phyloP scores from a whole-genome alignment of 2,329 filamentous ascomycete genomes.

The Alternaria arborescens region DNA sequence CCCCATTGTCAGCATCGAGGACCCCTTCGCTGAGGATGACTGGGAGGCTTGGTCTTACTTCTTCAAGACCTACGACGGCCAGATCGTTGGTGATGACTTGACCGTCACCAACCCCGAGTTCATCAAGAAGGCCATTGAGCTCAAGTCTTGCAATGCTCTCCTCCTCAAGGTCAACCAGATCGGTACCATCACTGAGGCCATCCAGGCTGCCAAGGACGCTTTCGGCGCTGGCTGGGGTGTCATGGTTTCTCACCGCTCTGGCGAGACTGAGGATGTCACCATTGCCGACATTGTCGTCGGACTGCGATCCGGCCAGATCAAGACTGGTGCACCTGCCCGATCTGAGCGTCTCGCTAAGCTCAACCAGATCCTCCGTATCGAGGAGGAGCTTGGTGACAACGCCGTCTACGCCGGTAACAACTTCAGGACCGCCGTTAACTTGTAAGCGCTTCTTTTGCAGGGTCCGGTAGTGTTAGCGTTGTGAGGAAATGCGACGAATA shows the following conservation, averaged over 20 bases:
- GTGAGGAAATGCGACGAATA: constrained; percentile 12
- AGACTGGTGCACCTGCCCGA: constrained; percentile 71
- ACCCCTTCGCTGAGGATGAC: constrained; percentile 99
- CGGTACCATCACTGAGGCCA: constrained; percentile 96
- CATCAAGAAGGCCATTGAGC: constrained; percentile 99
- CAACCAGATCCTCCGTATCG: constrained; percentile 99
- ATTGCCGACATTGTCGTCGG: constrained; percentile 98
- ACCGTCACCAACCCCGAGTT: constrained; percentile 98
- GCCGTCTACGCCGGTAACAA: constrained; percentile 90
- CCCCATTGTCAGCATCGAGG: constrained; percentile 98
- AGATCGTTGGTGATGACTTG: constrained; percentile 98
- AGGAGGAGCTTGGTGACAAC: constrained; percentile 89
- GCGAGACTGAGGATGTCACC: constrained; percentile 99
- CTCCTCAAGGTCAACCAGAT: constrained; percentile 99
- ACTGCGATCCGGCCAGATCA: constrained; percentile 94
- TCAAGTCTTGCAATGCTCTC: constrained; percentile 98
- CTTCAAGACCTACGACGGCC: constrained; percentile 98
- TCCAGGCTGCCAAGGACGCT: constrained; percentile 98
- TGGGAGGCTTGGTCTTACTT: constrained; percentile 99
- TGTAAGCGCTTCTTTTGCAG: constrained; percentile 51
- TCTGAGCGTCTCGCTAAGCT: constrained; percentile 99
- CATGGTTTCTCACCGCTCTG: constrained; percentile 99
- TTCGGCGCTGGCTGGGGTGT: constrained; percentile 95
- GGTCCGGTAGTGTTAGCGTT: background rate
- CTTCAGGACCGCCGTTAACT: constrained; percentile 89